phyloP scores from a whole-genome alignment of 805 yeast species.

The Ogataea pignaliae region DNA sequence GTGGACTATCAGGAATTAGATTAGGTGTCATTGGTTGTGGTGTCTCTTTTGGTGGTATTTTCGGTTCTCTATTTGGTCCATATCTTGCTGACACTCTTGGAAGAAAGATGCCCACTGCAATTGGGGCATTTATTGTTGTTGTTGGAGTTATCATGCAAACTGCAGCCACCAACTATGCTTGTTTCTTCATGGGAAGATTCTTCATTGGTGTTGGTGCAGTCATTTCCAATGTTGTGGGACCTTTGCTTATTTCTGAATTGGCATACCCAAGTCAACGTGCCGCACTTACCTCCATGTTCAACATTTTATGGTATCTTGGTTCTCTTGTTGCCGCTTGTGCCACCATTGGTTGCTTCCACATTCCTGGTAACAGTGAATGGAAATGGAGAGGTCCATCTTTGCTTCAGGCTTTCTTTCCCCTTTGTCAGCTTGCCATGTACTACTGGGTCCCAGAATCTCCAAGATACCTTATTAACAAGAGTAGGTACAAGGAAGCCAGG shows the following conservation, averaged over 20 bases:
- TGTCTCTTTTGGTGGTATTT: slow-evolving; percentile 34
- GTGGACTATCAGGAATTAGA: slow-evolving; percentile 29
- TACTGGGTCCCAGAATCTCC: slow-evolving; percentile 38
- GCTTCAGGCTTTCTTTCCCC: slow-evolving; percentile 43
- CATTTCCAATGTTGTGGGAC: slow-evolving; percentile 39
- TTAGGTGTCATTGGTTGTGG: slow-evolving; percentile 36
- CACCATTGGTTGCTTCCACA: slow-evolving; percentile 30
- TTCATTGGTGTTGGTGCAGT: slow-evolving; percentile 45
- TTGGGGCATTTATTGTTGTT: slow-evolving; percentile 50
- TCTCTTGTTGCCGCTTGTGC: slow-evolving; percentile 45
- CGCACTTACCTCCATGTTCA: slow-evolving; percentile 41
- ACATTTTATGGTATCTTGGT: slow-evolving; percentile 43
- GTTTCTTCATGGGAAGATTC: slow-evolving; percentile 42
- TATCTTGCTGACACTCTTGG: slow-evolving; percentile 47
- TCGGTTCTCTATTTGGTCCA: slow-evolving; percentile 23
- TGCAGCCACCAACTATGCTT: slow-evolving; percentile 32
- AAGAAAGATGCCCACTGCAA: slow-evolving; percentile 50
- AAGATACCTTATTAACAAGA: slow-evolving; percentile 30
- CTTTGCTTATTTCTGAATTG: slow-evolving; percentile 46
- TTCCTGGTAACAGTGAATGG: too few species aligned
- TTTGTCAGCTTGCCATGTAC: slow-evolving; percentile 31
- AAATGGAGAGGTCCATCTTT: slow-evolving; percentile 48
- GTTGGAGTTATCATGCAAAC: slow-evolving; percentile 54
- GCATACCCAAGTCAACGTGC: slow-evolving; percentile 44
- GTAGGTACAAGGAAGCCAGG: slow-evolving; percentile 31